phyloP scores from a whole-genome alignment of 1,284 basidiomycete species.

The Trichosporon coremiiforme region DNA sequence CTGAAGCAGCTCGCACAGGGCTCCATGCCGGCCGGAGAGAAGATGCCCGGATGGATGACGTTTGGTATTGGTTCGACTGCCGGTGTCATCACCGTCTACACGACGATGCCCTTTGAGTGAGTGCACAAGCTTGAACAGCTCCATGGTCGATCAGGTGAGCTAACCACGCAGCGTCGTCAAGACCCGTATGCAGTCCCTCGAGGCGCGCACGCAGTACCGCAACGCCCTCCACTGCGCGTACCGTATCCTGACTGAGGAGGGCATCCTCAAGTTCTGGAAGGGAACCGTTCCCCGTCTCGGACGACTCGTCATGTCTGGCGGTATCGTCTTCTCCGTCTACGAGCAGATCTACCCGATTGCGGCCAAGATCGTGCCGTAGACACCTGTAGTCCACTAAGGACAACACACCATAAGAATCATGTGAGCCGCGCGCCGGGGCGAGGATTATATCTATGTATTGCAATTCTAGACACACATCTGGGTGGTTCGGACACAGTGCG shows the following conservation, averaged over 20 bases:
- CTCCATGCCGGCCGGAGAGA: slow-evolving; percentile 76
- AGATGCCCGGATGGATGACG: slow-evolving; percentile 82
- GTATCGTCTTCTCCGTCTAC: slow-evolving; percentile 93
- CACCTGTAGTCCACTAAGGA: background rate
- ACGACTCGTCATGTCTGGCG: slow-evolving; percentile 83
- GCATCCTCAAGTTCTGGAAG: slow-evolving; percentile 86
- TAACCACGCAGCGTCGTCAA: slow-evolving; percentile 76
- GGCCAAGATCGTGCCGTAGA: slow-evolving; percentile 24
- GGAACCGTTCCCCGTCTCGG: slow-evolving; percentile 88
- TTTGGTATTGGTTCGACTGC: slow-evolving; percentile 93
- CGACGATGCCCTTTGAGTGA: slow-evolving; percentile 89
- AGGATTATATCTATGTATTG: slow-evolving; percentile 10
- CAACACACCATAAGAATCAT: slow-evolving; percentile 3
- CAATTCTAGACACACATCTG: background rate
- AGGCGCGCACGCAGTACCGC: slow-evolving; percentile 77
- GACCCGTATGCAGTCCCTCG: slow-evolving; percentile 93
- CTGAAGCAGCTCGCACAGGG: slow-evolving; percentile 91
- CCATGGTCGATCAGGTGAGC: background rate
- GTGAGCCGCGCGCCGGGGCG: no score
- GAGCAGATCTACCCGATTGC: slow-evolving; percentile 61
- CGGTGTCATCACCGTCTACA: slow-evolving; percentile 87
- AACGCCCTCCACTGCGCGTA: slow-evolving; percentile 95
- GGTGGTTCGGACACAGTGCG: no score
- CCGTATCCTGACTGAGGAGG: slow-evolving; percentile 86
- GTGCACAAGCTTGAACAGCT: slow-evolving; percentile 47